Evolutionary conservation across 331 rosid genomes (phyloP).

Genomic region (Ulmus americana): DNA sequence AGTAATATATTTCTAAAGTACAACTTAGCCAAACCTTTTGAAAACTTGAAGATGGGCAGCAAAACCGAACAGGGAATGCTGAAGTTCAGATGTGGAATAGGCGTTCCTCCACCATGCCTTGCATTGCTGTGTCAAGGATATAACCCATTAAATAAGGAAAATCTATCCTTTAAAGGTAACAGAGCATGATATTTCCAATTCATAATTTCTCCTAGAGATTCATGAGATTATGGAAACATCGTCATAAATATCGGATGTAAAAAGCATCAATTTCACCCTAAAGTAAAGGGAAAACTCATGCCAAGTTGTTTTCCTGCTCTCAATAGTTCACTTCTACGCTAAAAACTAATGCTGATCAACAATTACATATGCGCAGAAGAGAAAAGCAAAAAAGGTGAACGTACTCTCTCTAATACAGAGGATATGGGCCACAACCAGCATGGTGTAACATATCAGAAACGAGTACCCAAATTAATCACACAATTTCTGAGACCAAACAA

Average conservation of each 20-base stretch:
- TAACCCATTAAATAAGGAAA: constrained; percentile 21
- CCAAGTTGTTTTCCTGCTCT: not conserved
- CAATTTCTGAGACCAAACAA: not conserved
- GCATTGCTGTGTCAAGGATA: constrained; percentile 70
- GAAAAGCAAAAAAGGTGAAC: not conserved
- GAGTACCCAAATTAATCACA: not conserved
- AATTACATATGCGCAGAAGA: not conserved
- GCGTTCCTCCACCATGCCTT: constrained; percentile 76
- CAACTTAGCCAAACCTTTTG: constrained; percentile 41
- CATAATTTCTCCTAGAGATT: not conserved
- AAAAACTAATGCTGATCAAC: not conserved
- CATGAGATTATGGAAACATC: constrained; percentile 3
- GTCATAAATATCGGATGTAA: not conserved
- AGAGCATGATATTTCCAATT: not conserved
- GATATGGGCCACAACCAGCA: not conserved
- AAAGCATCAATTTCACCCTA: not conserved
- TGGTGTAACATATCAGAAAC: not conserved
- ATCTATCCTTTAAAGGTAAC: constrained; percentile 2
- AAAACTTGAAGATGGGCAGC: constrained; percentile 58
- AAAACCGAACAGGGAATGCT: constrained; percentile 83
- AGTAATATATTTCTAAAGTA: no score
- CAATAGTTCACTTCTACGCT: not conserved
- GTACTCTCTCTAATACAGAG: not conserved
- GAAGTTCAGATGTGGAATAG: constrained; percentile 88
- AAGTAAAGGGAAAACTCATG: not conserved